Evolutionary conservation across 148 eudicot genomes (phyloP), one percentile per base, ranked within the genome.

Genomic region (Rhododendron williamsianum): DNA sequence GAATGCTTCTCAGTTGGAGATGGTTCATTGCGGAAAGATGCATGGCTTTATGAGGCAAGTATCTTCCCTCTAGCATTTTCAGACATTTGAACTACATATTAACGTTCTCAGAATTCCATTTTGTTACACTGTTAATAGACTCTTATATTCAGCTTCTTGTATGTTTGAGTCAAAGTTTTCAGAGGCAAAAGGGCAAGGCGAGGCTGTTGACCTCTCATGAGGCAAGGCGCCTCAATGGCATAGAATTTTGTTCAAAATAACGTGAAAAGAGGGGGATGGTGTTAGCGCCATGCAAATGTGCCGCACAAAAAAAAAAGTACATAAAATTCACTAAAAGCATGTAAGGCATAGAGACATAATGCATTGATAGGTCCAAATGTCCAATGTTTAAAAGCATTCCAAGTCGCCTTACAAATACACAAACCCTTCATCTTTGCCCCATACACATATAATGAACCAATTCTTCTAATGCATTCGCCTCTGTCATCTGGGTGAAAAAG

Each of bases 1-100:
- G 99, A 97, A 97, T 90, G 98, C 99, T 89, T 95, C 98, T 87
- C 99, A 97, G 89, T 86, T 94, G 91, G 98, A 97, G 91, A 90
- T 97, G 98, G 96, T 97, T 85, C 92, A 93, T 87, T 73, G 48
- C 86, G 99, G 99, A 80, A 97, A 97, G 91, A 94, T 97, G 96
- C 99, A 97, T 87, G 99, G 99, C 78, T 97, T 92, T 87, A 97
- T 97, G 99, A 94, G 99, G 98, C 87, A 94, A 91, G 92, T 88
- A 86, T 87, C 89, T 87, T 85, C 63, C 81, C 51, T 82, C 27
- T 36, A n/a, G 49, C 73, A 41, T 19, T 58, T 67, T 19, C 6
- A 15, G 27, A 45, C 23, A 10, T 49, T 69, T 18, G 10, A 67
- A 48, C 82, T 83, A 43, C 46, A 60, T 80, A 52, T 83, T 18